Percentiles rank a stretch among this genome's conserved stretches.
These are phyloP conservation scores for Papiliotrema terrestris DNA, from an alignment of 1,284 basidiomycete genomes.

Conservation along the genomic window DNA sequence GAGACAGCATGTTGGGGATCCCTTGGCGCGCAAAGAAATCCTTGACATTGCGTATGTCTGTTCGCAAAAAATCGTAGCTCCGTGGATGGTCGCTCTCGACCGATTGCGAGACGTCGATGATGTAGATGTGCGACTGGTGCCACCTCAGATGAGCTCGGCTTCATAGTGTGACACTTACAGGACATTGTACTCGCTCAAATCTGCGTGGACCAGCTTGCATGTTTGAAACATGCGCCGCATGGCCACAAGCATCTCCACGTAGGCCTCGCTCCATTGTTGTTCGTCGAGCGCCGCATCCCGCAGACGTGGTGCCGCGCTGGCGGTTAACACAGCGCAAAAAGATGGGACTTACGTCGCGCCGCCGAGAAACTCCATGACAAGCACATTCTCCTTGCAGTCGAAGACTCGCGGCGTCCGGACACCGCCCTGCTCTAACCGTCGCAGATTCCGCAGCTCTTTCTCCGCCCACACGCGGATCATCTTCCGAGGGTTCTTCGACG, in stretches of 20 bases:
- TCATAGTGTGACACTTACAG: slow-evolving; percentile 58
- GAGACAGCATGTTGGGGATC: slow-evolving; percentile 67
- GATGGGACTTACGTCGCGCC: slow-evolving; percentile 54
- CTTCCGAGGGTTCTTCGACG: slow-evolving; percentile 85
- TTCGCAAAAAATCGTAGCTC: slow-evolving; percentile 92
- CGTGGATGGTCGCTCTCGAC: slow-evolving; percentile 98
- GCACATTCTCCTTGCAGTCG: slow-evolving; percentile 93
- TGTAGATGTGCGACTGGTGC: slow-evolving; percentile 67
- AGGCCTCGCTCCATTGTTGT: slow-evolving; percentile 57
- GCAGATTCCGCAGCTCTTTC: slow-evolving; percentile 96
- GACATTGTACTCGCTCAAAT: slow-evolving; percentile 98
- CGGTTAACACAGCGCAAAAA: too few species aligned
- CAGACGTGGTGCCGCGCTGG: slow-evolving; percentile 80
- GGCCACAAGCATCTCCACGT: slow-evolving; percentile 73
- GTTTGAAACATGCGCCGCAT: slow-evolving; percentile 82
- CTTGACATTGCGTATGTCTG: slow-evolving; percentile 88
- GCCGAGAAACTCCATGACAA: slow-evolving; percentile 94
- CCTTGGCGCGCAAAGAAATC: slow-evolving; percentile 74
- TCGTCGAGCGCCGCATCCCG: slow-evolving; percentile 71
- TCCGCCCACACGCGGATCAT: slow-evolving; percentile 99
- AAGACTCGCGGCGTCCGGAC: slow-evolving; percentile 82
- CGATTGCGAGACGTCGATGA: slow-evolving; percentile 98
- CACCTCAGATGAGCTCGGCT: slow-evolving; percentile 38
- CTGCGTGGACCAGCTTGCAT: slow-evolving; percentile 94
- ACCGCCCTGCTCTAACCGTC: slow-evolving; percentile 74